phyloP scores from a whole-genome alignment of 129 eudicot genomes.

The Logfia minima region DNA sequence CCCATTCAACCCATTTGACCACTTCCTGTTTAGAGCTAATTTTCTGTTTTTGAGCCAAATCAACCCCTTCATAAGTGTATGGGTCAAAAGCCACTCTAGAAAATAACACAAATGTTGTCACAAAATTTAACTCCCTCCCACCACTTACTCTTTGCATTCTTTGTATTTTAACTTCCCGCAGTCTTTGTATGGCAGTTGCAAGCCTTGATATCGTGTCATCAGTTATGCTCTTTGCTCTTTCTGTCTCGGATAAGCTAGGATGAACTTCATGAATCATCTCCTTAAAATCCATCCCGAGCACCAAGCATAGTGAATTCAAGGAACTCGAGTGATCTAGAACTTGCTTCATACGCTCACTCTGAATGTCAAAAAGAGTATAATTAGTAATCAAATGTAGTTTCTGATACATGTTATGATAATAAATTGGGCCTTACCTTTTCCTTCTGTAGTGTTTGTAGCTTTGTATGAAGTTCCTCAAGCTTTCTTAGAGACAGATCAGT shows the following conservation, averaged over 20 bases:
- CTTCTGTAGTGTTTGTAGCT: slow-evolving; percentile 64
- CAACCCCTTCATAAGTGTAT: neutral
- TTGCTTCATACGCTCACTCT: slow-evolving; percentile 81
- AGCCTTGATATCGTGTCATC: slow-evolving; percentile 49
- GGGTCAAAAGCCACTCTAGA: neutral
- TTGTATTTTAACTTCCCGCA: slow-evolving; percentile 61
- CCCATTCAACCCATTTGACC: neutral
- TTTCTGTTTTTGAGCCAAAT: too few species aligned
- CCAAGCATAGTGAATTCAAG: slow-evolving; percentile 62
- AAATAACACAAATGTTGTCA: neutral
- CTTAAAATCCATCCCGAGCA: slow-evolving; percentile 61
- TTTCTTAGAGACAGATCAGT: slow-evolving; percentile 39
- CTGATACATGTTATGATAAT: neutral
- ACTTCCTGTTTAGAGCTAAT: neutral
- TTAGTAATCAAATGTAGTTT: neutral
- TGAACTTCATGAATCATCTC: slow-evolving; percentile 57
- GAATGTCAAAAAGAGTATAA: slow-evolving; percentile 19
- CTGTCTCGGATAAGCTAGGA: slow-evolving; percentile 57
- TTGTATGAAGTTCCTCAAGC: slow-evolving; percentile 74
- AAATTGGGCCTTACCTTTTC: slow-evolving; percentile 51
- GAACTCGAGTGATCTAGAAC: slow-evolving; percentile 48
- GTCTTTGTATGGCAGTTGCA: slow-evolving; percentile 43
- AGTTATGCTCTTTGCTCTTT: slow-evolving; percentile 46
- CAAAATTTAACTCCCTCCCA: neutral
- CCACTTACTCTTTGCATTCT: slow-evolving; percentile 61